These are phyloP conservation scores for Claviceps humidiphila DNA, from an alignment of 2,329 filamentous ascomycete genomes.

Conservation along the genomic window DNA sequence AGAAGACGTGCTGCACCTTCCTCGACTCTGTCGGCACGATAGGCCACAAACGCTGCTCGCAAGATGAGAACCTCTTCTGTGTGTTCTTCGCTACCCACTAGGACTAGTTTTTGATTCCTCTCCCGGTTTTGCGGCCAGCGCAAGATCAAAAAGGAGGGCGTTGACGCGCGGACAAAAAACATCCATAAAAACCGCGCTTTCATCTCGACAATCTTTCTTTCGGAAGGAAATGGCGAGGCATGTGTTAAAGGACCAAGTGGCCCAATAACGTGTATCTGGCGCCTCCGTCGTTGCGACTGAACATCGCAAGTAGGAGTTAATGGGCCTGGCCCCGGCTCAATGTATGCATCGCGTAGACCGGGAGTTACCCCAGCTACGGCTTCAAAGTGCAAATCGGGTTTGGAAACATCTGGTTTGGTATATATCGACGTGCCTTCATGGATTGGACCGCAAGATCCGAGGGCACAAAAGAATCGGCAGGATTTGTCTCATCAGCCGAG, in stretches of 20 bases:
- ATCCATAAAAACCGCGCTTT: slow-evolving; percentile 82
- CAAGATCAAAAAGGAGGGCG: slow-evolving; percentile 44
- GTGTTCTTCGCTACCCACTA: slow-evolving; percentile 68
- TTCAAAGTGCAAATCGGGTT: slow-evolving; percentile 21
- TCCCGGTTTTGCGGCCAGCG: slow-evolving; percentile 28
- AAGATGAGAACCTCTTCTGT: slow-evolving; percentile 48
- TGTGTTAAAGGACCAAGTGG: slow-evolving; percentile 16
- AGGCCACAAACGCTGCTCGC: neutral
- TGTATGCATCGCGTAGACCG: slow-evolving; percentile 28
- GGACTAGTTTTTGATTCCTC: slow-evolving; percentile 95
- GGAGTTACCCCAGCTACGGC: slow-evolving; percentile 18
- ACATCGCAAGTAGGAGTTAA: slow-evolving; percentile 34
- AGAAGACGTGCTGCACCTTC: slow-evolving; percentile 2
- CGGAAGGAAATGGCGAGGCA: slow-evolving; percentile 31
- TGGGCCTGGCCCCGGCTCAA: slow-evolving; percentile 43
- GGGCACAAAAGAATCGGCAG: slow-evolving; percentile 26
- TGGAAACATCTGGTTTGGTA: slow-evolving; percentile 7
- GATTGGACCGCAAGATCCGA: slow-evolving; percentile 25
- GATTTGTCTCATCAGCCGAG: slow-evolving; percentile 19
- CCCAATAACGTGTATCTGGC: slow-evolving; percentile 29
- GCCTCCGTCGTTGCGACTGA: slow-evolving; percentile 29
- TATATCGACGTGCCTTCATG: neutral
- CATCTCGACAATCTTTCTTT: slow-evolving; percentile 35
- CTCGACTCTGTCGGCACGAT: slow-evolving; percentile 3
- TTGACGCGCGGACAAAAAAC: slow-evolving; percentile 76